A percentile compares a stretch with the other conserved stretches of the same genome.
phyloP scores from a whole-genome alignment of 78 protist genomes.

The Monosiga brevicollis region DNA sequence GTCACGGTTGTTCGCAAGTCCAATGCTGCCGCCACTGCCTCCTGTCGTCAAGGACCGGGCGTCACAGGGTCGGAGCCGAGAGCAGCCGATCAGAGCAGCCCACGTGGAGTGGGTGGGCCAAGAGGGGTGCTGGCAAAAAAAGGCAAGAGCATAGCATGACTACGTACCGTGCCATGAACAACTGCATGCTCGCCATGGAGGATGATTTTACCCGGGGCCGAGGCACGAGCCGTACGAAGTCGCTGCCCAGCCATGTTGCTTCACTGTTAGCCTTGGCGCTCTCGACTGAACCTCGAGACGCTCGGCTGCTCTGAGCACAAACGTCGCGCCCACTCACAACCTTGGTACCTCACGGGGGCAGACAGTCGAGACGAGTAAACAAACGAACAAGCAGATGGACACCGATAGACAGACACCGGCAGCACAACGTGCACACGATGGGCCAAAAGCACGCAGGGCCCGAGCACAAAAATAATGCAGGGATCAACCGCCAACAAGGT shows the following conservation, averaged over 20 bases:
- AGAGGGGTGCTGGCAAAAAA: too few species aligned
- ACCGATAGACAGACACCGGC: not conserved
- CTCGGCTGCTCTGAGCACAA: not conserved
- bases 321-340: not conserved
- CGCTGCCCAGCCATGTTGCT: too few species aligned
- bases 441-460: too few species aligned
- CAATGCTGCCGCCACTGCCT: too few species aligned
- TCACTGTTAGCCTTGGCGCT: not conserved
- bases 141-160: too few species aligned
- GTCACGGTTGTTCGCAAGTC: too few species aligned
- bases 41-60: too few species aligned
- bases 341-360: not conserved
- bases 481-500: not conserved
- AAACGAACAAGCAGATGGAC: not conserved
- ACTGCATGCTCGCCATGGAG: constrained; percentile 46
- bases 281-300: not conserved
- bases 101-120: too few species aligned
- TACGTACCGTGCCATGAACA: constrained; percentile 13
- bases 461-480: not conserved
- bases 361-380: not conserved
- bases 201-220: constrained; percentile 50
- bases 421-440: too few species aligned
- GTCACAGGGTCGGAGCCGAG: too few species aligned
- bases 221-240: too few species aligned
- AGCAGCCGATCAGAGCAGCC: too few species aligned